Evolutionary conservation across 192 early-diverging fungal genomes (phyloP).

Genomic region (Gamsiella multidivaricata): DNA sequence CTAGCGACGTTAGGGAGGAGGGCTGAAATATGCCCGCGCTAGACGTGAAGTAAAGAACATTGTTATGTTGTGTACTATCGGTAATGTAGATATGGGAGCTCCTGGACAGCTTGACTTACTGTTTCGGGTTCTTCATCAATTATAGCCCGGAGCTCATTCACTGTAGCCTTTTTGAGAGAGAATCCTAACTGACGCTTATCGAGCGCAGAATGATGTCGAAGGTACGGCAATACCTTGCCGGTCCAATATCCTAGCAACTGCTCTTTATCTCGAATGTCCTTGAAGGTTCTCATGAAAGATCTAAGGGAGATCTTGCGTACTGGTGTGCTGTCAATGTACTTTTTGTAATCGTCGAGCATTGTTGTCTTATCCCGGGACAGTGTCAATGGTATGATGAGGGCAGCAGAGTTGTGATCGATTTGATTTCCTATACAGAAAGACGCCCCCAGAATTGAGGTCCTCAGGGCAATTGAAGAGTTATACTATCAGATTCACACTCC

Average conservation of each 20-base stretch:
- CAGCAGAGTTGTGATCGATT: too few relatives aligned
- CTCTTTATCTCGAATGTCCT: neutral
- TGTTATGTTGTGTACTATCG: neutral
- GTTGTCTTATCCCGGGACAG: neutral
- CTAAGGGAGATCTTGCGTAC: neutral
- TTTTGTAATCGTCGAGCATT: neutral
- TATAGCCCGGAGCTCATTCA: neutral
- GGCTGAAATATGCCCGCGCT: neutral
- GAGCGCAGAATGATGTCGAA: neutral
- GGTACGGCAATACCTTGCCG: constrained; percentile 1
- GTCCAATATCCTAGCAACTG: constrained; percentile 3
- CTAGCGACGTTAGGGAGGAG: neutral
- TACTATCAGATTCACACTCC: too few relatives aligned
- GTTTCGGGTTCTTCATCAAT: neutral
- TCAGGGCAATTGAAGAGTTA: too few relatives aligned
- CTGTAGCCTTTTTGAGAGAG: neutral
- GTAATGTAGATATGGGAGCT: neutral
- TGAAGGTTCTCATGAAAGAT: constrained; percentile 3
- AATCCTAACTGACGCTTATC: neutral
- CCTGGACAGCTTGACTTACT: neutral
- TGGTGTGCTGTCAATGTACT: neutral
- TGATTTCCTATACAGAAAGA: too few relatives aligned
- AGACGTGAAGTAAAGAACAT: neutral
- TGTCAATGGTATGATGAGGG: too few relatives aligned
- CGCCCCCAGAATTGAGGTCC: too few relatives aligned